Evolutionary conservation across 2,329 filamentous ascomycete genomes (phyloP), one percentile per base, ranked within the genome.

Genomic region (Massarina eburnea): DNA sequence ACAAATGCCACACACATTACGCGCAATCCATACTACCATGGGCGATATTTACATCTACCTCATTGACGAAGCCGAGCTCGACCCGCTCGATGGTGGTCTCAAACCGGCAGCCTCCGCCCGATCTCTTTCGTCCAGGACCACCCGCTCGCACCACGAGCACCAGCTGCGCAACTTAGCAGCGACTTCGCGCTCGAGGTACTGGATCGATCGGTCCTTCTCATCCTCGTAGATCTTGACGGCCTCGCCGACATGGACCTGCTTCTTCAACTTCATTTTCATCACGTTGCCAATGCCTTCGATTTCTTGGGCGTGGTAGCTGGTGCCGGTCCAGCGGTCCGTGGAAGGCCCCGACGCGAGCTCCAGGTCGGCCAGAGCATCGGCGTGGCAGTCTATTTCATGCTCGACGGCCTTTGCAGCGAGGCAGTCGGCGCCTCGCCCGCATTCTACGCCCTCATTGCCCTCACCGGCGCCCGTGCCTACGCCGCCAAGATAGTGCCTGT

Each of bases 71-170:
- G 57, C 41, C 15, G 57, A 58, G 44, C 51, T 59, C 8, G 57
- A 54, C 3, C 51, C 42, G 19, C 54, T 57, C 2, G 53, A 59
- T 17, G 34, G 17, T 8, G 54, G 57, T 26, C 58, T 43, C 8
- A 21, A 27, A 2, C 61, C 58, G 34, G 39, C 43, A 17, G 41
- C 41, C 27, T 53, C 52, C 6, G 49, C 58, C 24, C 51, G 46
- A 27, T 83, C 80, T 47, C 71, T 71, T 41, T 70, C 71, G 10
- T 83, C 78, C 0, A 84, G 84, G 41, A 95, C 82, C 3, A 90
- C 84, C 49, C 90, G 78, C 68, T 79, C 83, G 68, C 92, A 97
- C 91, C 92, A 96, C 0, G 88, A 89, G 69, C 91, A 97, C 89
- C 90, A 96, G 64, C 88, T 91, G 49, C 91, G 80, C 45, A 83